Conservation (phyloP, 2,329 filamentous ascomycete genomes). For the Phoma herbarum region DNA sequence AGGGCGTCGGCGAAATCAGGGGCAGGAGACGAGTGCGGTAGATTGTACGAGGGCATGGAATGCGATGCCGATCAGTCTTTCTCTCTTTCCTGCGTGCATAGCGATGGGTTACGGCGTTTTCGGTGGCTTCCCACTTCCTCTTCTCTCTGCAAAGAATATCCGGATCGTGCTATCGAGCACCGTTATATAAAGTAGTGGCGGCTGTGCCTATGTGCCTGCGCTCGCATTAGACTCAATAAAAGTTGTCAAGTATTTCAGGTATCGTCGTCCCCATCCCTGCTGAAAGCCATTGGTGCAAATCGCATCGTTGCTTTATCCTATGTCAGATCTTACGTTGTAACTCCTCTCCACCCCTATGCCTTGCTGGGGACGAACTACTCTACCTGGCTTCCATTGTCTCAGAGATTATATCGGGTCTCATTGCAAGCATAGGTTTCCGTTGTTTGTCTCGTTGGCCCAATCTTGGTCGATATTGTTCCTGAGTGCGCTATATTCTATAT, state of each 20-base stretch:
- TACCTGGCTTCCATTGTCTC: background rate
- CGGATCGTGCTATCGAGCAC: constrained; percentile 12
- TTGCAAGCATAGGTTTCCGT: background rate
- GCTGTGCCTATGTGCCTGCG: constrained; percentile 16
- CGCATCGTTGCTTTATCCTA: background rate
- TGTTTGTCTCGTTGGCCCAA: background rate
- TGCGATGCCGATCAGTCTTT: constrained; percentile 6
- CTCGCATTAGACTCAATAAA: constrained; percentile 11
- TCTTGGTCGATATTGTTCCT: background rate
- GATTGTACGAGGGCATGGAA: constrained; percentile 8
- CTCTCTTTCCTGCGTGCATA: constrained; percentile 23
- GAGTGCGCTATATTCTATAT: no score
- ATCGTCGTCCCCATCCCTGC: background rate
- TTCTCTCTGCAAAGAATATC: constrained; percentile 2
- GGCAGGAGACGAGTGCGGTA: constrained; percentile 1
- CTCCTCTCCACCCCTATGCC: background rate
- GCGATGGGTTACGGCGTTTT: constrained; percentile 20
- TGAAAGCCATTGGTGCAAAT: background rate
- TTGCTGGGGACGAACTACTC: background rate
- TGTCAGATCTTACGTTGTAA: background rate
- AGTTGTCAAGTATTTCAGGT: constrained; percentile 6
- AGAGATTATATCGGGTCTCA: background rate
- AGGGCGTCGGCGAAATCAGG: background rate
- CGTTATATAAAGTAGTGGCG: constrained; percentile 9
- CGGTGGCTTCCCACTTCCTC: background rate